Percentiles rank a stretch among this genome's conserved stretches.
Conservation (phyloP, 192 early-diverging fungal genomes). For the Linnemannia hyalina region DNA sequence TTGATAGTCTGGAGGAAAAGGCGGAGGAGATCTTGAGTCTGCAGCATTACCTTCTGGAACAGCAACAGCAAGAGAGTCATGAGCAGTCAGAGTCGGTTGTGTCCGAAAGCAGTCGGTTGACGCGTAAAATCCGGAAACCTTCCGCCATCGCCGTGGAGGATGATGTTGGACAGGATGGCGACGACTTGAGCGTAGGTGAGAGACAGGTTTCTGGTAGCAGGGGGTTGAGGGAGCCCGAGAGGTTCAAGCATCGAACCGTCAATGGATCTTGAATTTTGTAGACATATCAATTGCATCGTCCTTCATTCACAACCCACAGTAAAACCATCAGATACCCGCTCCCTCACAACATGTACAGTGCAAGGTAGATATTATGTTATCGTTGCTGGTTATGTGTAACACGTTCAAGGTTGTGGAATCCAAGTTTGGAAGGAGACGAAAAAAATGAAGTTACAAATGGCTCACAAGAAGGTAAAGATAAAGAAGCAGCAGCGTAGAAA, state of each 20-base stretch:
- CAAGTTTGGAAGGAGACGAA: too few relatives aligned
- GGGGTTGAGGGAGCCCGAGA: constrained; percentile 8
- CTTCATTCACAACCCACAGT: neutral
- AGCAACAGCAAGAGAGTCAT: neutral
- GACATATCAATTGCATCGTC: neutral
- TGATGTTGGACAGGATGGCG: neutral
- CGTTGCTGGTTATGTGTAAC: neutral
- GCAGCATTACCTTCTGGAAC: constrained; percentile 20
- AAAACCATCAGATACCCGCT: neutral
- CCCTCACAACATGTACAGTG: neutral
- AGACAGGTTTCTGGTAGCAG: neutral
- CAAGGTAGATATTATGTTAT: too few relatives aligned
- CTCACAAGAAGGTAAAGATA: too few relatives aligned
- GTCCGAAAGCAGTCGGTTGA: neutral
- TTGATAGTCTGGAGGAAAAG: constrained; percentile 30
- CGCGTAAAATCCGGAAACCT: neutral
- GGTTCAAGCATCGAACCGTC: constrained; percentile 9
- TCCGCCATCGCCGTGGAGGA: neutral
- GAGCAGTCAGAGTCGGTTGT: constrained; percentile 4
- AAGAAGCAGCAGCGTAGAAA: too few relatives aligned
- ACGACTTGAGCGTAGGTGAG: neutral
- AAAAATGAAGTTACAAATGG: too few relatives aligned
- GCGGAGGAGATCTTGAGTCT: constrained; percentile 27
- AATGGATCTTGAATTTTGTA: constrained; percentile 8
- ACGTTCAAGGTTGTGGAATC: too few relatives aligned